Percentiles rank a stretch among this genome's conserved stretches.
These are phyloP conservation scores for Chamaecyparis obtusa DNA, from an alignment of 75 land plant species.

Conservation along the genomic window DNA sequence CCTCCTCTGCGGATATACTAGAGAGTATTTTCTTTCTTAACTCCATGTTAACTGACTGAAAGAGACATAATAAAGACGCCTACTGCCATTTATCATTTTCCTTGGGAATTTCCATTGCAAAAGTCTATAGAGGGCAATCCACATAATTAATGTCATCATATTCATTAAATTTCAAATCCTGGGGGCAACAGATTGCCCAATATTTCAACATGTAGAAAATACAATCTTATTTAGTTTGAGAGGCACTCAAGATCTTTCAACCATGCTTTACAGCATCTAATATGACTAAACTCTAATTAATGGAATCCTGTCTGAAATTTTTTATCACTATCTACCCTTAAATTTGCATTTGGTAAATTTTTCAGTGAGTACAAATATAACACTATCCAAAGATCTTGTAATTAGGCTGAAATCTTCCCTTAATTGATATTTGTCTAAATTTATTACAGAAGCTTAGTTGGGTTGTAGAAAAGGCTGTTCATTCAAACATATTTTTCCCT, in stretches of 20 bases:
- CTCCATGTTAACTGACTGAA: neutral
- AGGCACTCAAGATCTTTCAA: neutral
- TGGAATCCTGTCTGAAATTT: neutral
- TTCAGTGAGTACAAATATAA: neutral
- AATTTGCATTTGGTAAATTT: neutral
- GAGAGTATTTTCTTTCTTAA: too few relatives aligned
- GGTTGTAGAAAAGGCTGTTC: neutral
- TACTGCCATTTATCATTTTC: neutral
- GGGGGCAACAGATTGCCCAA: neutral
- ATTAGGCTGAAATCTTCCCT: neutral
- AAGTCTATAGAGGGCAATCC: neutral
- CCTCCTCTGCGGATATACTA: too few relatives aligned
- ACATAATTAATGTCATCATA: neutral
- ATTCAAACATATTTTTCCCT: neutral
- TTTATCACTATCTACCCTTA: neutral
- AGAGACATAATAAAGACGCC: neutral
- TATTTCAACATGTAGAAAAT: neutral
- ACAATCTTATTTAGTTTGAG: neutral
- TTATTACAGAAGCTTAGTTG: neutral
- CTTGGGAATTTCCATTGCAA: neutral
- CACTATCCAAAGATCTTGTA: neutral
- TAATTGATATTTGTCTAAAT: neutral
- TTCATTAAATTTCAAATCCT: neutral
- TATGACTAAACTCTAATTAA: neutral
- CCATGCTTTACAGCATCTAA: neutral